Conservation (phyloP, 495 filamentous ascomycete species). For the Evernia prunastri region DNA sequence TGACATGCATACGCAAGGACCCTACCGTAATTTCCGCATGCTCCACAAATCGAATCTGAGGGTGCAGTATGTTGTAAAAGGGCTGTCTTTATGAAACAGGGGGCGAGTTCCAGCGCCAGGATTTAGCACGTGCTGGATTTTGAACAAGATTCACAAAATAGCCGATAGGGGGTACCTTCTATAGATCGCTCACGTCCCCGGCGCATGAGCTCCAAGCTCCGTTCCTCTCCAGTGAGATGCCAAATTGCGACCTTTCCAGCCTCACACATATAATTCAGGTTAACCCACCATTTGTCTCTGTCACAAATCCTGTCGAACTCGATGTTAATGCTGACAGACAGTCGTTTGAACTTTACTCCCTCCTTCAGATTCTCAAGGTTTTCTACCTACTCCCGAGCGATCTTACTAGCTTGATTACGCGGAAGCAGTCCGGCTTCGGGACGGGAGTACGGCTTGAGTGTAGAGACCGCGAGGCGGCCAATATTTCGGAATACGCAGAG, state of each 20-base stretch:
- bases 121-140: too few relatives aligned
- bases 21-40: neutral
- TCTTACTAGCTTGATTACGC: neutral
- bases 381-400: neutral
- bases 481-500: neutral
- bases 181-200: neutral
- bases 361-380: neutral
- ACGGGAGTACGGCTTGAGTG: neutral
- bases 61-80: too few relatives aligned
- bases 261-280: neutral
- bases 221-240: neutral
- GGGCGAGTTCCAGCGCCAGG: too few relatives aligned
- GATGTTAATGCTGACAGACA: neutral
- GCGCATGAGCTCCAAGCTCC: neutral
- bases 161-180: neutral
- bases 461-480: neutral
- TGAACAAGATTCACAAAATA: too few relatives aligned
- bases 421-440: neutral
- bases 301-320: neutral
- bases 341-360: neutral
- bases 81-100: too few relatives aligned
- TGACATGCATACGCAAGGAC: neutral
- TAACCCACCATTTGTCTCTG: neutral
- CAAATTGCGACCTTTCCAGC: neutral
- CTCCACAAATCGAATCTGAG: neutral